These are phyloP conservation scores for Taiozyma sp. DNA, from an alignment of 1,139 yeast species.

Conservation along the genomic window DNA sequence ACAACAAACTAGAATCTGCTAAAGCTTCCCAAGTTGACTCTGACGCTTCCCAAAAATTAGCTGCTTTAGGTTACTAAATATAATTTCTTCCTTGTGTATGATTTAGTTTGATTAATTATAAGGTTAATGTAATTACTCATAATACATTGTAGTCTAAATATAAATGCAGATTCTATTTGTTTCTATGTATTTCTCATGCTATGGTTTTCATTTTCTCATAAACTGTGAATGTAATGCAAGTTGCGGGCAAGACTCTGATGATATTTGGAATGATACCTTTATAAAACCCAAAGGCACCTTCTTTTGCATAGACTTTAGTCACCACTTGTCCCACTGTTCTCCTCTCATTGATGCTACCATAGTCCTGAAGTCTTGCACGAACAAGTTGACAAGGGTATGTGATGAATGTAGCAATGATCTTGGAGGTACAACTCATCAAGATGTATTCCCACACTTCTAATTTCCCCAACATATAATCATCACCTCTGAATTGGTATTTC, in stretches of 20 bases:
- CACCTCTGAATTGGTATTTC: conserved; percentile 33
- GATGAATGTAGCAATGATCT: conserved; percentile 57
- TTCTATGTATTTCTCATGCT: neutral
- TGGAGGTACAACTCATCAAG: conserved; percentile 61
- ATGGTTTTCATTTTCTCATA: conserved; percentile 44
- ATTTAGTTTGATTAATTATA: conserved; percentile 14
- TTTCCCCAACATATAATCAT: conserved; percentile 18
- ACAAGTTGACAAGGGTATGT: conserved; percentile 87
- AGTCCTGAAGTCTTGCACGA: conserved; percentile 69
- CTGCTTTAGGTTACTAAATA: conserved; percentile 77
- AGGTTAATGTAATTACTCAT: conserved; percentile 11
- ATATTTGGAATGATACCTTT: conserved; percentile 65
- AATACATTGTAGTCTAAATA: neutral
- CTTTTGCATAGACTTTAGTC: conserved; percentile 33
- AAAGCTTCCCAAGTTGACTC: conserved; percentile 60
- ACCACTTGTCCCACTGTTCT: conserved; percentile 49
- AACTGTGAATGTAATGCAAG: conserved; percentile 63
- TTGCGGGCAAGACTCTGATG: conserved; percentile 64
- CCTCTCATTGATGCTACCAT: conserved; percentile 23
- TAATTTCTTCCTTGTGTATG: conserved; percentile 11
- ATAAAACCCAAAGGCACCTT: conserved; percentile 61
- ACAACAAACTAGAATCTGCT: conserved; percentile 88
- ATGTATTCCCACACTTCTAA: conserved; percentile 53
- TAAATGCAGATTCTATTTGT: neutral
- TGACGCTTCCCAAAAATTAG: conserved; percentile 76